These are phyloP conservation scores for Hypoxylon crocopeplum DNA, from an alignment of 495 filamentous ascomycete genomes.

Conservation along the genomic window DNA sequence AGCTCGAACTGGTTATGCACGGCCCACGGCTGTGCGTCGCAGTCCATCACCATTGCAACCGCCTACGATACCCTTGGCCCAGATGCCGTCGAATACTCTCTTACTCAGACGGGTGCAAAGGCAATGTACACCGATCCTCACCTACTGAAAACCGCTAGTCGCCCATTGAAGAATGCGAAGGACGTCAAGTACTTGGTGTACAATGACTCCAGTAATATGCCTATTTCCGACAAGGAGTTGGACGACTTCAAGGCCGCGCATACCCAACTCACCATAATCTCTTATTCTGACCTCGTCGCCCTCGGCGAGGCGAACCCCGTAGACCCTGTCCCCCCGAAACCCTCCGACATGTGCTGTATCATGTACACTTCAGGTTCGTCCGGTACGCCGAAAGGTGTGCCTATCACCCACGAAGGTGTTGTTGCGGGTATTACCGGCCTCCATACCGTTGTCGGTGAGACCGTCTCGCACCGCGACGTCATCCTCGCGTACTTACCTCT, in stretches of 20 bases:
- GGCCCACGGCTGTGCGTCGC: constrained; percentile 59
- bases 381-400: constrained; percentile 86
- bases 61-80: constrained; percentile 72
- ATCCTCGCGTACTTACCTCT: constrained; percentile 85
- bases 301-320: constrained; percentile 71
- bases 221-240: constrained; percentile 49
- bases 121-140: constrained; percentile 69
- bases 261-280: constrained; percentile 48
- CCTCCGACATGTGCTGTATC: constrained; percentile 80
- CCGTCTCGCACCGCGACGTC: constrained; percentile 62
- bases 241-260: constrained; percentile 51
- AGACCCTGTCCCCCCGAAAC: constrained; percentile 67
- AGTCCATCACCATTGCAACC: constrained; percentile 70
- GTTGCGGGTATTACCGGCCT: constrained; percentile 66
- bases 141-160: constrained; percentile 56
- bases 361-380: constrained; percentile 97
- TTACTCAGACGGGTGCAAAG: constrained; percentile 64
- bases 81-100: constrained; percentile 66
- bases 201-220: constrained; percentile 49
- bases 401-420: constrained; percentile 77
- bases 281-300: constrained; percentile 51
- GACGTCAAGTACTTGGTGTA: constrained; percentile 54
- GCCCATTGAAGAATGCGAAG: constrained; percentile 50
- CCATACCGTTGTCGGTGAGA: constrained; percentile 48
- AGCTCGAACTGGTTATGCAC: constrained; percentile 58